phyloP scores from a whole-genome alignment of 768 basidiomycete genomes.

The Termitomyces sp. region DNA sequence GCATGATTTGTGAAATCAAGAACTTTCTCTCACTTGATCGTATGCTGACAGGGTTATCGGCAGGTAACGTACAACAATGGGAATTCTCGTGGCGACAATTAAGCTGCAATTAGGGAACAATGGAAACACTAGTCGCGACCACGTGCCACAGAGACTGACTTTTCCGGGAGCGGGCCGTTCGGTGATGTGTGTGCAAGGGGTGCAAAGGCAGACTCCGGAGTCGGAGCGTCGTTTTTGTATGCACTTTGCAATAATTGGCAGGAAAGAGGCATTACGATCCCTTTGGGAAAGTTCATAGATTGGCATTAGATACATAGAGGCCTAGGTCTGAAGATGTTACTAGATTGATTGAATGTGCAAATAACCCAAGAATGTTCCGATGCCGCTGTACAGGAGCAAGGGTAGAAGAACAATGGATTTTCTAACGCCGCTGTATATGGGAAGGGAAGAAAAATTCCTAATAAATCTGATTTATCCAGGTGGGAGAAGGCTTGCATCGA shows the following conservation, averaged over 20 bases:
- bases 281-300: neutral
- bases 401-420: too few species aligned
- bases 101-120: conserved; percentile 11
- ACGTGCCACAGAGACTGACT: conserved; percentile 41
- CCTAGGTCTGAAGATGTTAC: too few species aligned
- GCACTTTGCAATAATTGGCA: neutral
- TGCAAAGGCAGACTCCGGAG: too few species aligned
- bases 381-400: too few species aligned
- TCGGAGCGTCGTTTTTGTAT: too few species aligned
- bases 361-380: neutral
- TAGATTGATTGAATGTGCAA: neutral
- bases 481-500: conserved; percentile 91
- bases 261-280: neutral
- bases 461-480: conserved; percentile 62
- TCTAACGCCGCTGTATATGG: neutral
- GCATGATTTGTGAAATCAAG: neutral
- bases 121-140: conserved; percentile 26
- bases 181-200: too few species aligned
- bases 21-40: neutral
- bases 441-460: neutral
- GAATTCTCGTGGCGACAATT: neutral
- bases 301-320: neutral
- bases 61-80: conserved; percentile 11
- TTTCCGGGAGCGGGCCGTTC: neutral
- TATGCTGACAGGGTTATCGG: neutral